These are phyloP conservation scores for Mycena amicta DNA, from an alignment of 768 basidiomycete species.

Conservation along the genomic window DNA sequence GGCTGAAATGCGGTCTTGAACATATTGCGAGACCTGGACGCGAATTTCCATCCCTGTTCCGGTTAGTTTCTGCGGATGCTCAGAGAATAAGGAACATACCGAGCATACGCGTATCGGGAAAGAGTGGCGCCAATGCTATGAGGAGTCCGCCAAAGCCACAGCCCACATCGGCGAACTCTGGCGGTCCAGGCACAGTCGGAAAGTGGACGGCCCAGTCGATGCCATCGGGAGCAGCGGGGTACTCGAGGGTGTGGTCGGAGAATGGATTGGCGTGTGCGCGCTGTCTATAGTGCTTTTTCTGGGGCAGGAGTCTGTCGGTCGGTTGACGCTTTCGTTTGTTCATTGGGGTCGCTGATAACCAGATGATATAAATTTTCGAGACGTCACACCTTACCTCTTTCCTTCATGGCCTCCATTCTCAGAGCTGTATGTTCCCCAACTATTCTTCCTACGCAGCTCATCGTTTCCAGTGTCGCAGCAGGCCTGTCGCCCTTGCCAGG, in stretches of 20 bases:
- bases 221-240: constrained; percentile 72
- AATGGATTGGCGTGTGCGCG: constrained; percentile 86
- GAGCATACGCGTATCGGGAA: constrained; percentile 90
- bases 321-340: neutral
- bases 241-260: constrained; percentile 86
- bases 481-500: constrained; percentile 44
- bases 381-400: neutral
- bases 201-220: constrained; percentile 87
- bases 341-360: neutral
- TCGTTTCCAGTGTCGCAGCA: constrained; percentile 50
- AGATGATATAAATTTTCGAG: neutral
- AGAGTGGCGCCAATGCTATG: constrained; percentile 85
- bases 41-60: constrained; percentile 94
- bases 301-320: constrained; percentile 1
- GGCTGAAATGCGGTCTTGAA: constrained; percentile 91
- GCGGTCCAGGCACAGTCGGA: constrained; percentile 66
- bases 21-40: constrained; percentile 94
- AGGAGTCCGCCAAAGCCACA: constrained; percentile 97
- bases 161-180: constrained; percentile 96
- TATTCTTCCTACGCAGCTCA: constrained; percentile 3
- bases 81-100: constrained; percentile 53
- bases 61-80: neutral
- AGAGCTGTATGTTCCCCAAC: constrained; percentile 37
- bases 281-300: constrained; percentile 87
- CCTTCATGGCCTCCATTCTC: constrained; percentile 48